Evolutionary conservation across 768 basidiomycete genomes (phyloP).

Genomic region (Russula foetens): DNA sequence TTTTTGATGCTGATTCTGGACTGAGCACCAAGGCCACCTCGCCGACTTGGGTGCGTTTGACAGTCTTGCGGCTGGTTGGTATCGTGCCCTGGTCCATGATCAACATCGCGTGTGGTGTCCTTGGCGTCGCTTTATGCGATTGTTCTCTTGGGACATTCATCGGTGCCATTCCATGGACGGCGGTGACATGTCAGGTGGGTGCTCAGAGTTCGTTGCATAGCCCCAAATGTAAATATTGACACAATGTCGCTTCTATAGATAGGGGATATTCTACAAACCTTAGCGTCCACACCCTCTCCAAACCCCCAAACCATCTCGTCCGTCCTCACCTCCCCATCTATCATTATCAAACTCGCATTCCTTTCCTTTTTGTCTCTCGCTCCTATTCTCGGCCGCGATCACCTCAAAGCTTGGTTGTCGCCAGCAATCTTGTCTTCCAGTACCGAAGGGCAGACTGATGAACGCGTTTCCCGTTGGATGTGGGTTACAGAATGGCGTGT

Average conservation of each 20-base stretch:
- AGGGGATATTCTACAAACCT: conserved; percentile 80
- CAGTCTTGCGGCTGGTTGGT: conserved; percentile 83
- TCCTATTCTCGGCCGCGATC: conserved; percentile 72
- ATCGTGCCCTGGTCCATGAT: conserved; percentile 96
- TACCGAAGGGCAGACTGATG: conserved; percentile 27
- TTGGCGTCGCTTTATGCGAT: conserved; percentile 66
- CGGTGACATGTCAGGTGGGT: conserved; percentile 80
- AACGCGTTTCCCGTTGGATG: conserved; percentile 40
- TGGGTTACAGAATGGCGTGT: conserved; percentile 67
- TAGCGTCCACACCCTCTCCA: conserved; percentile 63
- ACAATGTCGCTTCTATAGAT: conserved; percentile 38
- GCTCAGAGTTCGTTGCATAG: not conserved
- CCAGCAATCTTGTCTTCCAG: conserved; percentile 19
- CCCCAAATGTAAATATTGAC: not conserved
- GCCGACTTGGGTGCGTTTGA: conserved; percentile 71
- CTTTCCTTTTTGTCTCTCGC: conserved; percentile 80
- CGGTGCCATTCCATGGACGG: conserved; percentile 81
- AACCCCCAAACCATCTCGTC: conserved; percentile 75
- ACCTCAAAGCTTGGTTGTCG: conserved; percentile 50
- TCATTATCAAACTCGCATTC: conserved; percentile 76
- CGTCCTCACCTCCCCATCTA: conserved; percentile 73
- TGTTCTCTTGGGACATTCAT: conserved; percentile 80
- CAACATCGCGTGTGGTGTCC: conserved; percentile 93
- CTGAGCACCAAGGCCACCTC: conserved; percentile 30
- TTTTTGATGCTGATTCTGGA: conserved; percentile 62